Conservation (phyloP, 1,284 basidiomycete species). For the Athelia psychrophila region DNA sequence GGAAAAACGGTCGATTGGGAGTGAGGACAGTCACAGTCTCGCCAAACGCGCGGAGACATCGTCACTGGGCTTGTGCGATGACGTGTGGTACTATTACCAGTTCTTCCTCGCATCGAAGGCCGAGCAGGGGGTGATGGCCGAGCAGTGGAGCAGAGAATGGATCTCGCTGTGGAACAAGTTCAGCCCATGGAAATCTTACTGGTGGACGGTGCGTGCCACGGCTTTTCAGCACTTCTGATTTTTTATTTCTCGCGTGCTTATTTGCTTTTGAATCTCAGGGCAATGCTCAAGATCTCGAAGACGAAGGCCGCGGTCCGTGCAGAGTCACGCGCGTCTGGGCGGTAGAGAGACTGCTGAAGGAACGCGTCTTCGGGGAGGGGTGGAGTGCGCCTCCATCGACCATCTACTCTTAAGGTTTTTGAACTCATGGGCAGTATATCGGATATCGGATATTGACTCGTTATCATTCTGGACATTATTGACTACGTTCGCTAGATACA, state of each 20-base stretch:
- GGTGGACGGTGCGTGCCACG: slow-evolving; percentile 18
- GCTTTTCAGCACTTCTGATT: not conserved
- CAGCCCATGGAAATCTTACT: slow-evolving; percentile 20
- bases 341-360: not conserved
- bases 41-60: not conserved
- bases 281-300: not conserved
- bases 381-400: not conserved
- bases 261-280: not conserved
- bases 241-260: not conserved
- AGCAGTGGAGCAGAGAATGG: slow-evolving; percentile 14
- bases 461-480: too few relatives aligned
- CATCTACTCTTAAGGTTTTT: too few relatives aligned
- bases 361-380: not conserved
- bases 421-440: too few relatives aligned
- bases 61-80: slow-evolving; percentile 34
- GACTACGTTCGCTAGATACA: too few relatives aligned
- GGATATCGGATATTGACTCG: too few relatives aligned
- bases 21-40: not conserved
- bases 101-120: slow-evolving; percentile 36
- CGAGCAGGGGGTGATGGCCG: slow-evolving; percentile 29
- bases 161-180: not conserved
- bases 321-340: not conserved
- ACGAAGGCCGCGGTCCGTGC: not conserved
- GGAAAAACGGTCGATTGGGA: slow-evolving; percentile 19
- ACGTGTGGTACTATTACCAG: slow-evolving; percentile 47